These are phyloP conservation scores for Colletotrichum incanum DNA, from an alignment of 2,329 filamentous ascomycete genomes.

Conservation along the genomic window DNA sequence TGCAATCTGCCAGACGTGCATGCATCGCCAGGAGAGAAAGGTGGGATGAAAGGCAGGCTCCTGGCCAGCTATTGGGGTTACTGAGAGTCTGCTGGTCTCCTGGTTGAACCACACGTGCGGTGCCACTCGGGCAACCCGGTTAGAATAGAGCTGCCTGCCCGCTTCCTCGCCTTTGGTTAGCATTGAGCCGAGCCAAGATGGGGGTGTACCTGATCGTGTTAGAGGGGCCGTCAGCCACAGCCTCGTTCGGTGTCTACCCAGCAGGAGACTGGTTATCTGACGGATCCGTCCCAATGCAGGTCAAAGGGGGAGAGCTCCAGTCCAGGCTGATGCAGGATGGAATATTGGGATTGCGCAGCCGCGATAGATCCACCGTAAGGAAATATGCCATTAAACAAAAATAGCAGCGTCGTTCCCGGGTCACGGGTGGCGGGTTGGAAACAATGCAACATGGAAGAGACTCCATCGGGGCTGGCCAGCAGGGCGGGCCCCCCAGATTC, in stretches of 20 bases:
- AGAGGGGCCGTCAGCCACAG: neutral
- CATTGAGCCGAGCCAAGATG: conserved; percentile 14
- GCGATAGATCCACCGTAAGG: neutral
- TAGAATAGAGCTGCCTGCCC: conserved; percentile 9
- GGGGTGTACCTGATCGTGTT: conserved; percentile 18
- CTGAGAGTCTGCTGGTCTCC: neutral
- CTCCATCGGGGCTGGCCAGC: conserved; percentile 22
- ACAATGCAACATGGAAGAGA: conserved; percentile 12
- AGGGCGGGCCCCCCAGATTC: conserved; percentile 23
- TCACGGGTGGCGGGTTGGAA: conserved; percentile 10
- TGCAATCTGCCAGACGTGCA: conserved; percentile 37
- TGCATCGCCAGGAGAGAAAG: conserved; percentile 20
- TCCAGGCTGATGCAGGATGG: neutral
- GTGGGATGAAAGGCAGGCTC: conserved; percentile 25
- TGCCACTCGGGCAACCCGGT: neutral
- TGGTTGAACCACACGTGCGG: neutral
- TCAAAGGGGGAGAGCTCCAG: neutral
- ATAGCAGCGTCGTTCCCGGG: conserved; percentile 15
- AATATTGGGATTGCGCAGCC: conserved; percentile 11
- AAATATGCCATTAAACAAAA: conserved; percentile 12
- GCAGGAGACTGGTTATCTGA: conserved; percentile 6
- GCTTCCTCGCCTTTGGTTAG: conserved; percentile 3
- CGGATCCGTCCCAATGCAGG: neutral
- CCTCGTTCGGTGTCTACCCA: neutral
- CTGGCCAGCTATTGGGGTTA: conserved; percentile 23